These are phyloP conservation scores for Triangularia setosa DNA, from an alignment of 2,329 filamentous ascomycete genomes.

Conservation along the genomic window DNA sequence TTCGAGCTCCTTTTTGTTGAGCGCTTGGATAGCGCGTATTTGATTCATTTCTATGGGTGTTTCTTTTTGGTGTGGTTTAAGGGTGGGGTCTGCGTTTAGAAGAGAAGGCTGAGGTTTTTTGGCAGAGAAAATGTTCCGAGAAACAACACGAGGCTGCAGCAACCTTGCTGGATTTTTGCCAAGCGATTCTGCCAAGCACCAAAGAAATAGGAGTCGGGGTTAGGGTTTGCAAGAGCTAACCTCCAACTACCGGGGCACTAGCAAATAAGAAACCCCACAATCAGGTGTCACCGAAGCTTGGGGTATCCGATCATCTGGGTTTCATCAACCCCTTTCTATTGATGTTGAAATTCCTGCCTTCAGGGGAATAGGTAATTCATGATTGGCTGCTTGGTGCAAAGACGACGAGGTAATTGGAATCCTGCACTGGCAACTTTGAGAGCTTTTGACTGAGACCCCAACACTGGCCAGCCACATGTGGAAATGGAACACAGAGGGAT, in stretches of 20 bases:
- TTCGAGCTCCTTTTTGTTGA: slow-evolving; percentile 94
- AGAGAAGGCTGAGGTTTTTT: slow-evolving; percentile 8
- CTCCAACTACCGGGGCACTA: neutral
- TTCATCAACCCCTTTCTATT: neutral
- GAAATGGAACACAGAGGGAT: neutral
- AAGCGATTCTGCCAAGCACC: neutral
- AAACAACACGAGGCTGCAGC: neutral
- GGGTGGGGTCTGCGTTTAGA: neutral
- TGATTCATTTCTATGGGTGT: slow-evolving; percentile 67
- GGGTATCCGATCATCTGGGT: neutral
- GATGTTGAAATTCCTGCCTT: neutral
- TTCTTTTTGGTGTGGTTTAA: neutral
- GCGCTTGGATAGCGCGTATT: slow-evolving; percentile 84
- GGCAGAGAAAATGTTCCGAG: neutral
- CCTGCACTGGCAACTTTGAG: too few relatives aligned
- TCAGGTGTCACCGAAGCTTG: neutral
- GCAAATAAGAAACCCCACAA: neutral
- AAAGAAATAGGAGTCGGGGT: neutral
- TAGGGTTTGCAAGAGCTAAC: neutral
- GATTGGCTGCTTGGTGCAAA: neutral
- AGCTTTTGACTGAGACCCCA: neutral
- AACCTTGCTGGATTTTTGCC: neutral
- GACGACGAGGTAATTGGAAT: neutral
- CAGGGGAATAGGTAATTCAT: neutral
- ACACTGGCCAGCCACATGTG: neutral